Evolutionary conservation across 2,329 filamentous ascomycete species (phyloP), one percentile per base, ranked within the genome.

Genomic region (Sarocladium strictum): DNA sequence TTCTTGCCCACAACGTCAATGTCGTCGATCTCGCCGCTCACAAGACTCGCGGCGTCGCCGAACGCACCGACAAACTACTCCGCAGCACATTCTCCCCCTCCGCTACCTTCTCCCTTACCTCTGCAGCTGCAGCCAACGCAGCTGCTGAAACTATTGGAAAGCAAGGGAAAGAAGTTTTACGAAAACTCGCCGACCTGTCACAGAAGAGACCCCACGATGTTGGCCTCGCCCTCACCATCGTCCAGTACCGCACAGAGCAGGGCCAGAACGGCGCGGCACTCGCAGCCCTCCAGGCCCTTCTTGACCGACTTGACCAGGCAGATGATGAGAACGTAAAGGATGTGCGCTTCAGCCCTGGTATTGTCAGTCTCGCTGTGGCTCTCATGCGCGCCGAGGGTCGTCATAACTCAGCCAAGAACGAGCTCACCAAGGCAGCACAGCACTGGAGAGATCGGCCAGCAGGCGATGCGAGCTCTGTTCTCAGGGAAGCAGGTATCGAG

Each of bases 401-500:
- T 33, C 86, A 86, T 60, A 74, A 78, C 23, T 84, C 88, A 27
- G 84, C 89, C 58, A 88, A 88, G 58, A 71, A 75, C 6, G 89
- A 94, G 64, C 76, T 97, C 17, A 82, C 85, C 56, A 89, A 87
- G 68, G 90, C 93, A 17, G 90, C 90, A 11, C 76, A 79, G 14
- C 86, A 95, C 72, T 97, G 94, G 92, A 81, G 84, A 53, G 75
- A 77, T 45, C 86, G 85, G 60, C 74, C 59, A 70, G 59, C 62
- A 5, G 60, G 58, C 15, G 59, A 65, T 2, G 68, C 84, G 0
- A 70, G 78, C n/a, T 81, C 87, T 1, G 80, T 97, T 5, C 77
- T 96, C 52, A 84, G 85, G 56, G 89, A 91, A 54, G 90, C 92
- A 7, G 93, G 89, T n/a, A 79, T 87, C 40, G 85, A 90, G 49